A percentile compares a stretch with the other conserved stretches of the same genome.
These are phyloP conservation scores for Trametes pubescens DNA, from an alignment of 1,284 basidiomycete genomes.

Conservation along the genomic window DNA sequence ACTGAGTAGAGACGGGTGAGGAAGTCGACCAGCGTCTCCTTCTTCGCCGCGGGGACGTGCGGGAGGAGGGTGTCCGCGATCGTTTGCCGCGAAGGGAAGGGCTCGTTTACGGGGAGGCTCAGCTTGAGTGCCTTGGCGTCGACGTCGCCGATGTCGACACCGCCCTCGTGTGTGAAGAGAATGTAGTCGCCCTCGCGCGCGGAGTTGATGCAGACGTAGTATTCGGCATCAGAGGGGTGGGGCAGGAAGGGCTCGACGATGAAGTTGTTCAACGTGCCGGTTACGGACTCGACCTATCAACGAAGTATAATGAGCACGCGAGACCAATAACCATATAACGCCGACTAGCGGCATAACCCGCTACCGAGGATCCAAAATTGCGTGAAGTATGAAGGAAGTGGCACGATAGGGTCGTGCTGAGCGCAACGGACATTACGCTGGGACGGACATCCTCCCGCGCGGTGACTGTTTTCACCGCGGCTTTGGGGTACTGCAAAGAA, in stretches of 20 bases:
- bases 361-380: no score
- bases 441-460: no score
- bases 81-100: slow-evolving; percentile 83
- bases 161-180: slow-evolving; percentile 99
- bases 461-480: neutral
- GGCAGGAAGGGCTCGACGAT: slow-evolving; percentile 99
- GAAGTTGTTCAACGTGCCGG: slow-evolving; percentile 96
- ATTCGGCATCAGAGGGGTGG: slow-evolving; percentile 93
- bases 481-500: neutral
- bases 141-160: slow-evolving; percentile 99
- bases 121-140: slow-evolving; percentile 97
- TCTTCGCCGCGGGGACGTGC: slow-evolving; percentile 83
- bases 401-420: no score
- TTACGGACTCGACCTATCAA: slow-evolving; percentile 89
- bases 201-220: slow-evolving; percentile 99
- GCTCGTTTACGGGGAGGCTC: slow-evolving; percentile 78
- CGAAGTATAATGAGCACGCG: slow-evolving; percentile 11
- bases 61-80: slow-evolving; percentile 82
- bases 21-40: slow-evolving; percentile 93
- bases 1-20: slow-evolving; percentile 95
- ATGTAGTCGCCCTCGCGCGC: slow-evolving; percentile 95
- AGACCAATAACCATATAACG: neutral
- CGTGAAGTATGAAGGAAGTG: no score
- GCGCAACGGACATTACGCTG: no score
- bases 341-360: no score